Conservation (phyloP, 78 protist genomes). For the Emiliania huxleyi region DNA sequence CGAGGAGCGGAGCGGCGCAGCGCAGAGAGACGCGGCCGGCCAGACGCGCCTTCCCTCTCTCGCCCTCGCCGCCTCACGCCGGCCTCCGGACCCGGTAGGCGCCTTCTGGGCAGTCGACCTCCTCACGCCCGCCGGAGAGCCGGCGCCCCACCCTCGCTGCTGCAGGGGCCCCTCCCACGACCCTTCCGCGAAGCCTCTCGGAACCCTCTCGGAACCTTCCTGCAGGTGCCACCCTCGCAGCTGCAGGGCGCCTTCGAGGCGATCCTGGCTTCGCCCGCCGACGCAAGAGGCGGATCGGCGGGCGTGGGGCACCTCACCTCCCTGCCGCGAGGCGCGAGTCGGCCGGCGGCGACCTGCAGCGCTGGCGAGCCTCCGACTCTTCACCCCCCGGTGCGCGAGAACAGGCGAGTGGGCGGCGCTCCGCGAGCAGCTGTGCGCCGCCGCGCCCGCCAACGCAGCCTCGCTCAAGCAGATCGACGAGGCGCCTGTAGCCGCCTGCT, state of each 20-base stretch:
- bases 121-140: background rate
- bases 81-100: no score
- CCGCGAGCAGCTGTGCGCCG: background rate
- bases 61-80: no score
- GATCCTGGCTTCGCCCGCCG: background rate
- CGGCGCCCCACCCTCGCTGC: background rate
- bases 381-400: no score
- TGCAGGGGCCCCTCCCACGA: background rate
- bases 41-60: no score
- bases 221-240: background rate
- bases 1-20: no score
- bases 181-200: no score
- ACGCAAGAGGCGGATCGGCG: background rate
- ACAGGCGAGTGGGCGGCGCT: background rate
- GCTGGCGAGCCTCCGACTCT: no score
- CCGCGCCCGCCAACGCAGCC: background rate
- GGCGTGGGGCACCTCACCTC: background rate
- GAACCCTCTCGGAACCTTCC: no score
- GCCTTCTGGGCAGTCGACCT: background rate
- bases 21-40: no score
- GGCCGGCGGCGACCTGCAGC: no score
- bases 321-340: background rate
- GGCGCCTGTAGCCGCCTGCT: constrained; percentile 17
- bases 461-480: background rate
- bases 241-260: background rate